Conservation (phyloP, 768 basidiomycete genomes). For the Pisolithus microcarpus region DNA sequence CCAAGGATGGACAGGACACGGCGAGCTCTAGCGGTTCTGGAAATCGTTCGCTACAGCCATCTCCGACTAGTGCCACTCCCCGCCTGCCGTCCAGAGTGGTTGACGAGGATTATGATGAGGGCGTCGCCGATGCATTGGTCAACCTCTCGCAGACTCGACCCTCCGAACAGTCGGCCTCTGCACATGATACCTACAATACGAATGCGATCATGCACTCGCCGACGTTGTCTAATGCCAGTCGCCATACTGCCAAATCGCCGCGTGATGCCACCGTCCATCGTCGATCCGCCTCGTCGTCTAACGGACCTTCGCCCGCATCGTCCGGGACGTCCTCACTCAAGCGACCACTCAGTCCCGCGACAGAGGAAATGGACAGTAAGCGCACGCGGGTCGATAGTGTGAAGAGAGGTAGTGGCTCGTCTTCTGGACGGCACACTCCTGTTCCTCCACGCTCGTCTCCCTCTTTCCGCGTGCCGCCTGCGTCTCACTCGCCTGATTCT, state of each 20-base stretch:
- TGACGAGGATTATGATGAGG: constrained; percentile 94
- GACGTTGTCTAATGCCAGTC: constrained; percentile 50
- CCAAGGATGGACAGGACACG: constrained; percentile 51
- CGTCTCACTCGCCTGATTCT: constrained; percentile 62
- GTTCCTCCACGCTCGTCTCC: constrained; percentile 64
- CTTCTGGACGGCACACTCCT: constrained; percentile 45
- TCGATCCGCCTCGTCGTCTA: constrained; percentile 59
- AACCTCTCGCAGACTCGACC: constrained; percentile 46
- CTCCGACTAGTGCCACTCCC: constrained; percentile 56
- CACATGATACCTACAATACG: constrained; percentile 23
- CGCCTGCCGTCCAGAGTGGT: constrained; percentile 60
- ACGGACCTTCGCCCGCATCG: constrained; percentile 60
- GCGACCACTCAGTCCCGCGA: constrained; percentile 60
- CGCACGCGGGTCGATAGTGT: constrained; percentile 52
- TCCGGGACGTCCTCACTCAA: constrained; percentile 44
- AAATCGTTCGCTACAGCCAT: constrained; percentile 60
- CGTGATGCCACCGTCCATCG: constrained; percentile 42
- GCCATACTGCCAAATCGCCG: constrained; percentile 42
- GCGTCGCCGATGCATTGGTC: constrained; percentile 80
- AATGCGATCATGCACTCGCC: constrained; percentile 40
- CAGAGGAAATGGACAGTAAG: constrained; percentile 57
- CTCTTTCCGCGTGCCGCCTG: constrained; percentile 66
- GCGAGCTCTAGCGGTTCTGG: constrained; percentile 60
- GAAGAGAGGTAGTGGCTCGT: constrained; percentile 48
- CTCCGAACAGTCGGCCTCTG: constrained; percentile 22